Conservation (phyloP, 176 grass and related monocot genomes). For the Zea luxurians region DNA sequence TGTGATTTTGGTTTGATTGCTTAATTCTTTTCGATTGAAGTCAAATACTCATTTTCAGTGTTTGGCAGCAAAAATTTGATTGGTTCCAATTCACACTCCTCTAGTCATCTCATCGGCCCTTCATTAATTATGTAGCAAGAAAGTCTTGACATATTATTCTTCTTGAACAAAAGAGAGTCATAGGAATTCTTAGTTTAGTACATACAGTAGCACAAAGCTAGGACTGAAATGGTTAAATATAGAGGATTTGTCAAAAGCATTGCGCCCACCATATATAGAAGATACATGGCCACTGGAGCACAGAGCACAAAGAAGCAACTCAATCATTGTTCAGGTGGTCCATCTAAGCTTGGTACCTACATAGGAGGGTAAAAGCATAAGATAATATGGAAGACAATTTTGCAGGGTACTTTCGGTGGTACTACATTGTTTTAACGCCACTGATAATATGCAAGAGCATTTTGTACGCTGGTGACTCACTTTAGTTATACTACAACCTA, state of each 20-base stretch:
- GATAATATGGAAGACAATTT: not conserved
- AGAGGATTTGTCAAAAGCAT: constrained; percentile 14
- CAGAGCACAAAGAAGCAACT: not conserved
- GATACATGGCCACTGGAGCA: not conserved
- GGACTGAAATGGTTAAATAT: not conserved
- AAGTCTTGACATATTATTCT: constrained; percentile 2
- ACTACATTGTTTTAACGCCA: not conserved
- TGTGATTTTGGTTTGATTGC: no score
- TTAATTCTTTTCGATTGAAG: no score
- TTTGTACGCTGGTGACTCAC: not conserved
- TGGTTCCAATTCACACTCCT: no score
- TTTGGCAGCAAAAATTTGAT: no score
- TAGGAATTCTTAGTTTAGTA: constrained; percentile 18
- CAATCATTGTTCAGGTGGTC: constrained; percentile 43
- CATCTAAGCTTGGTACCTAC: constrained; percentile 47
- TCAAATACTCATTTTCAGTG: no score
- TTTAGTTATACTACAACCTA: constrained; percentile 1
- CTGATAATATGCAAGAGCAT: not conserved
- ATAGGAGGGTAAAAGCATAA: not conserved
- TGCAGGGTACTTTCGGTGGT: not conserved
- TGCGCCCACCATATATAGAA: not conserved
- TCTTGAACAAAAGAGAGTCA: constrained; percentile 4
- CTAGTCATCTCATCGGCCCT: no score
- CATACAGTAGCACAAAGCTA: constrained; percentile 20
- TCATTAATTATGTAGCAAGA: not conserved